These are phyloP conservation scores for Dujonia santamariae DNA, from an alignment of 1,139 yeast genomes.

Conservation along the genomic window DNA sequence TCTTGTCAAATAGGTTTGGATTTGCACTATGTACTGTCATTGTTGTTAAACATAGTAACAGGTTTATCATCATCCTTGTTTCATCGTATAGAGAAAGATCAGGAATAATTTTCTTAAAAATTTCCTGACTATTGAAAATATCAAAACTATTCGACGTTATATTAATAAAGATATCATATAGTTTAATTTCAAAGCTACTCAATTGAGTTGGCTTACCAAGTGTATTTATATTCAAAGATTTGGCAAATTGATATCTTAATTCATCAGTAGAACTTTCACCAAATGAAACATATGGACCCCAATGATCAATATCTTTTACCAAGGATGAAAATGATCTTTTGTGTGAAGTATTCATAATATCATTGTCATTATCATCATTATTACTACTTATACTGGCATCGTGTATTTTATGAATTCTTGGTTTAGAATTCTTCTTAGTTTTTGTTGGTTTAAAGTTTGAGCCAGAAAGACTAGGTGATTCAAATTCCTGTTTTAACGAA, in stretches of 20 bases:
- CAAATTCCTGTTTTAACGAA: neutral
- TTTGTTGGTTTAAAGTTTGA: constrained; percentile 33
- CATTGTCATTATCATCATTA: no score
- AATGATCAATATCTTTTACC: no score
- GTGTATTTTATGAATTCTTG: constrained; percentile 28
- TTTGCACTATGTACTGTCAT: constrained; percentile 28
- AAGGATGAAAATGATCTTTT: no score
- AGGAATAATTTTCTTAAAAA: constrained; percentile 31
- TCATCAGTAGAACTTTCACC: constrained; percentile 2
- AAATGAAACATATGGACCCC: no score
- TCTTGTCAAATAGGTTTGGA: constrained; percentile 24
- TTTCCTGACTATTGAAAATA: constrained; percentile 27
- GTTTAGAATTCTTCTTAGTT: constrained; percentile 35
- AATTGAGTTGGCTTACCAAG: neutral
- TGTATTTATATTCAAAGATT: neutral
- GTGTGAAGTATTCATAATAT: no score
- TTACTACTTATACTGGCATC: neutral
- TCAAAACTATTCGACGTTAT: constrained; percentile 28
- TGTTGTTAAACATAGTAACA: constrained; percentile 35
- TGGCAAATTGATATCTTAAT: neutral
- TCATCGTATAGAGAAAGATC: constrained; percentile 37
- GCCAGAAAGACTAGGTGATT: neutral
- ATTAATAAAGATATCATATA: constrained; percentile 33
- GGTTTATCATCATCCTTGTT: constrained; percentile 32
- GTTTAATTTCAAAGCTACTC: constrained; percentile 22